A percentile compares a stretch with the other conserved stretches of the same genome.
These are phyloP conservation scores for Penicillium digitatum DNA, from an alignment of 2,329 filamentous ascomycete species.

Conservation along the genomic window DNA sequence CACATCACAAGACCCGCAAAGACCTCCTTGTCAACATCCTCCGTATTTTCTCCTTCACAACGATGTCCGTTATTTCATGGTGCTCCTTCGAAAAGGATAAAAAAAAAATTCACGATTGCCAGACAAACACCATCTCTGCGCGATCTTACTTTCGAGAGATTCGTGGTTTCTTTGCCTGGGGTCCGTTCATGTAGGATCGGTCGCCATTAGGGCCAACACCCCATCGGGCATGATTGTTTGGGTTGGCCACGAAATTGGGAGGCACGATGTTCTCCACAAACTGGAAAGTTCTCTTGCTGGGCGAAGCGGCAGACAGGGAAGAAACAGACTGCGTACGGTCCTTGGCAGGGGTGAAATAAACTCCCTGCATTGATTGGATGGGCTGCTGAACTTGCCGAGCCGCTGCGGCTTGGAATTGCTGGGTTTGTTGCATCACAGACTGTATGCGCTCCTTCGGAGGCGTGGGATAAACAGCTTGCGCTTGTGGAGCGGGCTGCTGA, in stretches of 20 bases:
- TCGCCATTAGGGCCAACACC: conserved; percentile 10
- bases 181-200: conserved; percentile 19
- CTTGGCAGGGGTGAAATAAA: neutral
- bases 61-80: neutral
- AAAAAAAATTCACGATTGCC: neutral
- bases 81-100: neutral
- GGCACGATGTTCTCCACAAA: conserved; percentile 18
- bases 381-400: neutral
- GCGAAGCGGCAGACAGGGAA: neutral
- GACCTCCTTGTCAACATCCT: neutral
- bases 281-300: conserved; percentile 9
- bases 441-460: neutral
- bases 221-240: conserved; percentile 25
- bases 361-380: neutral
- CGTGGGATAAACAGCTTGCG: neutral
- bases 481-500: neutral
- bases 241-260: conserved; percentile 21
- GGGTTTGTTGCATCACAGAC: neutral
- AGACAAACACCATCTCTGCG: neutral
- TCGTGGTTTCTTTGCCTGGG: conserved; percentile 6
- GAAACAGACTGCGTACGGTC: neutral
- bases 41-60: neutral
- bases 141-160: neutral
- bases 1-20: neutral
- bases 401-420: neutral